Evolutionary conservation across 148 eudicot species (phyloP).

Genomic region (Mesembryanthemum crystallinum): DNA sequence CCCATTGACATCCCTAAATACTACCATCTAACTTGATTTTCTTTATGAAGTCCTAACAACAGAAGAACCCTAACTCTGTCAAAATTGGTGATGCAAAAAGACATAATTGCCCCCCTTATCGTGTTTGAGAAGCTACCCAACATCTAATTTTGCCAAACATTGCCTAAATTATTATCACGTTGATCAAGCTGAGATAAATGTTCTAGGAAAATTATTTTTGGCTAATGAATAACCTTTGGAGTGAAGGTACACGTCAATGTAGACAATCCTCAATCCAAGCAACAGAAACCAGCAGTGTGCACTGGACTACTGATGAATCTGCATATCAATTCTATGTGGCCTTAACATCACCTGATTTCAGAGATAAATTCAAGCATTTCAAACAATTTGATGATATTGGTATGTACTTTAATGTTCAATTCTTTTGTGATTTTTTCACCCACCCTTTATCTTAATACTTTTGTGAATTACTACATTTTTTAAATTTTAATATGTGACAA

Average conservation of each 20-base stretch:
- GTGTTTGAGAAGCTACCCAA: not conserved
- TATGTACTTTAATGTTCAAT: too few relatives aligned
- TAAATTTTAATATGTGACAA: not conserved
- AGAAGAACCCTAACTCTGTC: too few relatives aligned
- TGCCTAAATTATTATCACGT: too few relatives aligned
- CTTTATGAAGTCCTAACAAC: too few relatives aligned
- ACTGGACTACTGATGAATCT: conserved; percentile 29
- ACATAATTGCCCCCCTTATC: too few relatives aligned
- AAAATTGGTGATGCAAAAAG: too few relatives aligned
- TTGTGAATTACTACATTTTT: too few relatives aligned
- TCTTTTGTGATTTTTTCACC: too few relatives aligned
- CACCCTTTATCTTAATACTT: too few relatives aligned
- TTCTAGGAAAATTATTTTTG: not conserved
- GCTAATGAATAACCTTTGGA: not conserved
- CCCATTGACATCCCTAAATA: too few relatives aligned
- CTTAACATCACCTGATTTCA: conserved; percentile 18
- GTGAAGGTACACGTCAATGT: conserved; percentile 3
- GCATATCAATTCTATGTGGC: conserved; percentile 23
- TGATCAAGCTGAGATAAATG: too few relatives aligned
- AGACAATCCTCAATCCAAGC: conserved; percentile 10
- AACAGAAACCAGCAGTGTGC: conserved; percentile 22
- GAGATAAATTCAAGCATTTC: conserved; percentile 19
- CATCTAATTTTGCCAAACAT: not conserved
- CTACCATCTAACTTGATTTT: too few relatives aligned
- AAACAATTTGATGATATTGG: conserved; percentile 9